Evolutionary conservation across 441 rosid species (phyloP).

Genomic region (Adansonia gregorii): DNA sequence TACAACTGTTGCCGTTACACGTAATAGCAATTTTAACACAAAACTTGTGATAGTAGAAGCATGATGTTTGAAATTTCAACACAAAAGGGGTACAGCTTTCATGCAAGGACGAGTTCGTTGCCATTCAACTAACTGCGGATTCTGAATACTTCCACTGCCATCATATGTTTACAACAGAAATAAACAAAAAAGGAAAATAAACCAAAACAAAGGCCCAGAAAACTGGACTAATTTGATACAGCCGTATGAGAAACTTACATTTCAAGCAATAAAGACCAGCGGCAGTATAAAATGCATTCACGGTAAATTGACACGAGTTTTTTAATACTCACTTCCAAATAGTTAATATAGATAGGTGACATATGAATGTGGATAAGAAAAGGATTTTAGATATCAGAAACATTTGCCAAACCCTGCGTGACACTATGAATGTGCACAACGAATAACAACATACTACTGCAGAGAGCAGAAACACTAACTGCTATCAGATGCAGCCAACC

Average conservation of each 20-base stretch:
- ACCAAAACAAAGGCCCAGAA: not conserved
- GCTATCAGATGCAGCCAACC: not conserved
- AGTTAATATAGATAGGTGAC: not conserved
- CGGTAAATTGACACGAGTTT: not conserved
- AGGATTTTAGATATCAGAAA: not conserved
- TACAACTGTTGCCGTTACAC: not conserved
- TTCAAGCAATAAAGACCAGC: not conserved
- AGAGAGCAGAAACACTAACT: not conserved
- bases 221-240: not conserved
- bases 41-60: not conserved
- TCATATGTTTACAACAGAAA: not conserved
- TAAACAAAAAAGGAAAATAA: not conserved
- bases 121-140: not conserved
- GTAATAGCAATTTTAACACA: not conserved
- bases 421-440: not conserved
- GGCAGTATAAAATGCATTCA: not conserved
- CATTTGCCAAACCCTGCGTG: not conserved
- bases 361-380: not conserved
- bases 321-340: not conserved
- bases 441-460: not conserved
- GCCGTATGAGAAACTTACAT: not conserved
- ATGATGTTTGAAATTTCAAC: constrained; percentile 10
- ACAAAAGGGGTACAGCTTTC: not conserved
- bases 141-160: not conserved
- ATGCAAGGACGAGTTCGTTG: not conserved